Percentiles rank a stretch among this genome's conserved stretches.
These are phyloP conservation scores for Monosporascus sp. DNA, from an alignment of 2,329 filamentous ascomycete species.

Conservation along the genomic window DNA sequence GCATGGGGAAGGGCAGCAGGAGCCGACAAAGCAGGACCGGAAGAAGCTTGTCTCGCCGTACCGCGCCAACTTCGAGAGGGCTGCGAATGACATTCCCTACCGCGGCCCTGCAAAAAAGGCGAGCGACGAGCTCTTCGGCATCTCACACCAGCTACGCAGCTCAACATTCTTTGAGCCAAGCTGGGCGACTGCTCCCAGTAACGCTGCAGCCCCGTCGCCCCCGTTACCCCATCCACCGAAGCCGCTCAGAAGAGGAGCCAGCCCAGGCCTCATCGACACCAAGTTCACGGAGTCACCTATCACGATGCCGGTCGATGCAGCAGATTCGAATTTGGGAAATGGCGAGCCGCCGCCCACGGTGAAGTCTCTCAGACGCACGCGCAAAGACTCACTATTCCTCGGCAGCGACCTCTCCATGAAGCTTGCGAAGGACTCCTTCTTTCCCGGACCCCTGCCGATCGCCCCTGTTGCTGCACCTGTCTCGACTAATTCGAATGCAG, in stretches of 20 bases:
- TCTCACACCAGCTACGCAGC: background rate
- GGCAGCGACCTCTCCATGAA: background rate
- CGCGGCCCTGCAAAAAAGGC: background rate
- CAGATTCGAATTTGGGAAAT: background rate
- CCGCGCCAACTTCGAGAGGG: background rate
- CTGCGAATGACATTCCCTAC: background rate
- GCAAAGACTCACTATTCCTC: slow-evolving; percentile 13
- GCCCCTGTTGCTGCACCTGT: too few species aligned
- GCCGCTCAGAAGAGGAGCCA: background rate
- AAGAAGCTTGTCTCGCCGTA: background rate
- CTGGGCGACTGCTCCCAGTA: background rate
- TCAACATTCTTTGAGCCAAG: slow-evolving; percentile 3
- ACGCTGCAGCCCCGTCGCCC: too few species aligned
- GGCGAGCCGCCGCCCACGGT: background rate
- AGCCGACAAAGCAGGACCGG: background rate
- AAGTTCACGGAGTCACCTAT: background rate
- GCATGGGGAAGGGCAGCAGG: background rate
- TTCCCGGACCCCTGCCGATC: background rate
- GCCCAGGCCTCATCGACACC: background rate
- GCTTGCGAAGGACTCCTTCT: slow-evolving; percentile 12
- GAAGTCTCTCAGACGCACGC: background rate
- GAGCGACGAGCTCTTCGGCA: slow-evolving; percentile 6
- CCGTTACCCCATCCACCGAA: background rate
- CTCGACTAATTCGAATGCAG: background rate
- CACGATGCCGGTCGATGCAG: background rate